Conservation (phyloP, 352 stramenopile genomes). For the Plasmopara viticola region DNA sequence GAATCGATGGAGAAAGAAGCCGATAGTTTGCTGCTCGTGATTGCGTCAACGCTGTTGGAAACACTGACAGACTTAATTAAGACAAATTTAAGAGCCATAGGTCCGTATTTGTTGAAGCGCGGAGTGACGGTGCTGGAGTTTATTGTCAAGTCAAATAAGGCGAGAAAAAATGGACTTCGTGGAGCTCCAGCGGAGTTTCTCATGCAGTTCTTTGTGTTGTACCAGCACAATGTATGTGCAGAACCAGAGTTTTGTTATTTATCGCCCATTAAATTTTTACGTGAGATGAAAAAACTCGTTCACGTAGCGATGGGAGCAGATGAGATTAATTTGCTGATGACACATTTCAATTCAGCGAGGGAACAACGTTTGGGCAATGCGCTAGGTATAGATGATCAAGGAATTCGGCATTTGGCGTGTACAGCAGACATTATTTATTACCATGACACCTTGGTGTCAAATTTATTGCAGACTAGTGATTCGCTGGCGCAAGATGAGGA, state of each 20-base stretch:
- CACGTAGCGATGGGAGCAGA: constrained; percentile 34
- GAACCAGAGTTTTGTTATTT: constrained; percentile 31
- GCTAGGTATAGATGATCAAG: constrained; percentile 39
- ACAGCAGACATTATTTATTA: constrained; percentile 47
- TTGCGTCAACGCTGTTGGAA: constrained; percentile 44
- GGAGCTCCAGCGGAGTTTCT: constrained; percentile 49
- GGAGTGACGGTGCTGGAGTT: constrained; percentile 48
- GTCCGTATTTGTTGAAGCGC: constrained; percentile 31
- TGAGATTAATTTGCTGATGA: constrained; percentile 41
- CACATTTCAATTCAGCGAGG: constrained; percentile 29
- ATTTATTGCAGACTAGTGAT: constrained; percentile 13
- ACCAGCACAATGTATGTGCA: constrained; percentile 37
- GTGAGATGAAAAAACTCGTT: constrained; percentile 37
- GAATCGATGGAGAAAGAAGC: constrained; percentile 21
- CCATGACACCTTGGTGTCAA: constrained; percentile 43
- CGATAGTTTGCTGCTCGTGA: constrained; percentile 41
- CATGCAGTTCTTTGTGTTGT: constrained; percentile 49
- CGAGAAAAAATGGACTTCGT: constrained; percentile 27
- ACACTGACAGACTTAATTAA: constrained; percentile 42
- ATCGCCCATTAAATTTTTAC: constrained; percentile 25
- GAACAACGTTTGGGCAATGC: constrained; percentile 20
- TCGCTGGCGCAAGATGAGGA: constrained; percentile 13
- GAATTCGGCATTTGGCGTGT: constrained; percentile 40
- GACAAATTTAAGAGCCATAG: constrained; percentile 39
- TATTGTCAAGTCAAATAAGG: constrained; percentile 56